A percentile compares a stretch with the other conserved stretches of the same genome.
These are phyloP conservation scores for Haematococcus lacustris DNA, from an alignment of 139 green algal species.

Conservation along the genomic window DNA sequence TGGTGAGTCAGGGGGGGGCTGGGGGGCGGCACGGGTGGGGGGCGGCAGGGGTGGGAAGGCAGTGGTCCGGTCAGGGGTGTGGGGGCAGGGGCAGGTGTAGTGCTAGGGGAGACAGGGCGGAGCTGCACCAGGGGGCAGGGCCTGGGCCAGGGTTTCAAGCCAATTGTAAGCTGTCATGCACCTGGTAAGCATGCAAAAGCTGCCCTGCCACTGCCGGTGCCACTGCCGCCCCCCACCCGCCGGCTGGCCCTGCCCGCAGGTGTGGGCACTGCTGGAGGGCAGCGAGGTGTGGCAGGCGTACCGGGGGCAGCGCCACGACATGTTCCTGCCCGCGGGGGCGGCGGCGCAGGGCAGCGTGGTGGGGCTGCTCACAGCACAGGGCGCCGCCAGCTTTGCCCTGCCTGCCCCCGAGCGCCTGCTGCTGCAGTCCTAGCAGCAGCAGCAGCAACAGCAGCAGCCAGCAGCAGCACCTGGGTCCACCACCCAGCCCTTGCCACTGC, in stretches of 20 bases:
- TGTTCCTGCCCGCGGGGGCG: slow-evolving; percentile 72
- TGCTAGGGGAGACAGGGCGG: neutral
- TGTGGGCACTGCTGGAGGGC: slow-evolving; percentile 38
- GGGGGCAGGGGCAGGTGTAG: neutral
- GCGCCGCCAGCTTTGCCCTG: slow-evolving; percentile 56
- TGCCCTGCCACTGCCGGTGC: neutral
- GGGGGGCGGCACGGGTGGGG: neutral
- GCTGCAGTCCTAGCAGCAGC: neutral
- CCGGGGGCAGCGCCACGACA: slow-evolving; percentile 67
- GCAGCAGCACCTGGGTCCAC: too few species aligned
- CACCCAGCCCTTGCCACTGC: too few species aligned
- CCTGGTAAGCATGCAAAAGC: neutral
- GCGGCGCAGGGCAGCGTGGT: slow-evolving; percentile 47
- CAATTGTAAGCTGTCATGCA: too few species aligned
- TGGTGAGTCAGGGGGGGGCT: slow-evolving; percentile 2
- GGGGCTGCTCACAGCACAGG: slow-evolving; percentile 53
- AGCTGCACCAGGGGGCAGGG: too few species aligned
- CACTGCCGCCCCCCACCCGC: neutral
- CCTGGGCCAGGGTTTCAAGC: too few species aligned
- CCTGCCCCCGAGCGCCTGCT: slow-evolving; percentile 40
- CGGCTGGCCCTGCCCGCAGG: slow-evolving; percentile 11
- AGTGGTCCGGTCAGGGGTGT: neutral
- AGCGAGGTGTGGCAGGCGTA: slow-evolving; percentile 75
- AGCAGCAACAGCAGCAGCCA: neutral
- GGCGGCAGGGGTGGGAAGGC: neutral